Evolutionary conservation across 768 basidiomycete species (phyloP).

Genomic region (Amanita polypyramis): DNA sequence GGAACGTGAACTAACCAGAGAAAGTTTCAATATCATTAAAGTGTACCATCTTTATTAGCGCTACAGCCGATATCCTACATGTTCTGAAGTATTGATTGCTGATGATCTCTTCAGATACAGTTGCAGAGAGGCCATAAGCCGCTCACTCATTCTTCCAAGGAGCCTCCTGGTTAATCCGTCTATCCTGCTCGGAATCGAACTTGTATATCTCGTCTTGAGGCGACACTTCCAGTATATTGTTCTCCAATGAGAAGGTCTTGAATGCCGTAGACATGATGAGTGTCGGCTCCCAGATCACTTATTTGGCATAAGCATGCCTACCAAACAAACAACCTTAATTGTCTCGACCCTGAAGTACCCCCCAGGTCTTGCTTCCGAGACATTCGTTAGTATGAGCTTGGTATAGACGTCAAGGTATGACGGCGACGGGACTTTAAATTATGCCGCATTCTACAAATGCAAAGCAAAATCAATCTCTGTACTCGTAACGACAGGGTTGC

Average conservation of each 20-base stretch:
- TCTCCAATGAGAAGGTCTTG: conserved; percentile 62
- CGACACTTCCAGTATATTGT: conserved; percentile 60
- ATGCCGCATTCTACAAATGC: too few relatives aligned
- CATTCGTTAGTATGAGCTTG: too few relatives aligned
- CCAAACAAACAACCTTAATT: too few relatives aligned
- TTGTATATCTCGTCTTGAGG: conserved; percentile 74
- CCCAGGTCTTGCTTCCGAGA: too few relatives aligned
- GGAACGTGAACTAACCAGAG: conserved; percentile 1
- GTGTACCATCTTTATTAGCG: conserved; percentile 87
- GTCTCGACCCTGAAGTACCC: too few relatives aligned
- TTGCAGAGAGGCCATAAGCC: conserved; percentile 4
- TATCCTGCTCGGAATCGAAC: conserved; percentile 63
- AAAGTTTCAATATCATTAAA: neutral
- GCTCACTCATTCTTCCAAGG: conserved; percentile 87
- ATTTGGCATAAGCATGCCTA: neutral
- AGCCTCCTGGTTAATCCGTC: conserved; percentile 49
- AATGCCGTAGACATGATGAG: conserved; percentile 45
- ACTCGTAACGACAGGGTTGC: too few relatives aligned
- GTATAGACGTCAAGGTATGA: too few relatives aligned
- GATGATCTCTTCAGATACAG: neutral
- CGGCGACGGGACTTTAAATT: too few relatives aligned
- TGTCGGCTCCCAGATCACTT: neutral
- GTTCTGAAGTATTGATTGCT: conserved; percentile 78
- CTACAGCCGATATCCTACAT: conserved; percentile 93
- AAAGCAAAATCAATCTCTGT: too few relatives aligned